These are phyloP conservation scores for Aspergillus candidus DNA, from an alignment of 2,329 filamentous ascomycete genomes.

Conservation along the genomic window DNA sequence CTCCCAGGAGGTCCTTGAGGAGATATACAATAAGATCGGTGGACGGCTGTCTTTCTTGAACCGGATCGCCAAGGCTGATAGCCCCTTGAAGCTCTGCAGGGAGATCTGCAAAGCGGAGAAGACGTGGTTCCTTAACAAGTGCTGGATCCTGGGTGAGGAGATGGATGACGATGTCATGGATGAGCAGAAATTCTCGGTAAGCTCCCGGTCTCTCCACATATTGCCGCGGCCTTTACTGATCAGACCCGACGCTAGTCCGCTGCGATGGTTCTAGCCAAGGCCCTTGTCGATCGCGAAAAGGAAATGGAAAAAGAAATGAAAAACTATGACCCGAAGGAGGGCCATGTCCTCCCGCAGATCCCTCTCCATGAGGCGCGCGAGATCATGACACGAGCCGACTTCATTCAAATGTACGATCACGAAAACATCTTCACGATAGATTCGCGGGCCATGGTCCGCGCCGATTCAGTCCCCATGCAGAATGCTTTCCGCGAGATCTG, in stretches of 20 bases:
- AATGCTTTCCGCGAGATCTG: slow-evolving; percentile 84
- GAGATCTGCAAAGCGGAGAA: slow-evolving; percentile 65
- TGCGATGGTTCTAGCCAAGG: slow-evolving; percentile 87
- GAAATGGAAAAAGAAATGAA: slow-evolving; percentile 44
- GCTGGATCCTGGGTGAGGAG: slow-evolving; percentile 66
- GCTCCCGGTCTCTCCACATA: slow-evolving; percentile 27
- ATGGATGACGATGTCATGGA: slow-evolving; percentile 99
- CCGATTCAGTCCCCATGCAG: slow-evolving; percentile 95
- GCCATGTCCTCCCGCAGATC: slow-evolving; percentile 73
- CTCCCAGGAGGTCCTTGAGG: slow-evolving; percentile 52
- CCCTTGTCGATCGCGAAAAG: slow-evolving; percentile 76
- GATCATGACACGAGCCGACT: slow-evolving; percentile 94
- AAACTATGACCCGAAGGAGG: slow-evolving; percentile 59
- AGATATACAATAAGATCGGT: slow-evolving; percentile 81
- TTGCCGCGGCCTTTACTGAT: too few relatives aligned
- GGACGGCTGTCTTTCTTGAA: slow-evolving; percentile 84
- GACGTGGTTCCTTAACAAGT: slow-evolving; percentile 73
- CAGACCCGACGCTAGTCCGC: slow-evolving; percentile 54
- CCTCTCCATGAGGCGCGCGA: slow-evolving; percentile 77
- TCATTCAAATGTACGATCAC: slow-evolving; percentile 86
- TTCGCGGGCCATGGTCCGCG: slow-evolving; percentile 75
- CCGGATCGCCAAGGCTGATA: slow-evolving; percentile 73
- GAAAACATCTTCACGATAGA: slow-evolving; percentile 95
- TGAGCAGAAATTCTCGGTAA: slow-evolving; percentile 88
- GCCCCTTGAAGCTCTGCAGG: slow-evolving; percentile 76